Evolutionary conservation across 2,329 filamentous ascomycete species (phyloP).

Genomic region (Fusarium praegraminearum): DNA sequence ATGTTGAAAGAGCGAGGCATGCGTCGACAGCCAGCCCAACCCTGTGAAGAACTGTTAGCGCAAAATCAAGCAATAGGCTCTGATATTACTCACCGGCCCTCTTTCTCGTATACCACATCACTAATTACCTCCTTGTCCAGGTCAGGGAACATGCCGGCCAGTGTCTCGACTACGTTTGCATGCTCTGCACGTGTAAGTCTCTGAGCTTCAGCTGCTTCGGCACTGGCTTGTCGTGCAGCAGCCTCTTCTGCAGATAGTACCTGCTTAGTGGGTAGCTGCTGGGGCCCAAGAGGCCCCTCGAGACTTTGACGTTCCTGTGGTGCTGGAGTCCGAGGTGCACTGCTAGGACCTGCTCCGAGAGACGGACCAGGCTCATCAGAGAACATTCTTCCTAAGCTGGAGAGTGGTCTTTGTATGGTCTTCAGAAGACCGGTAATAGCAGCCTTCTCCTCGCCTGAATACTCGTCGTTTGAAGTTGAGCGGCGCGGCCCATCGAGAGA

Average conservation of each 20-base stretch:
- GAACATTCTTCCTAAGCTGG: conserved; percentile 94
- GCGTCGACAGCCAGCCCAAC: conserved; percentile 89
- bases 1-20: conserved; percentile 76
- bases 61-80: not conserved
- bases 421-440: conserved; percentile 87
- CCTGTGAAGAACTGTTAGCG: conserved; percentile 57
- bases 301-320: conserved; percentile 51
- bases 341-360: conserved; percentile 47
- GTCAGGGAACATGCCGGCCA: conserved; percentile 97
- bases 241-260: conserved; percentile 83
- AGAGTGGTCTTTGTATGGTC: conserved; percentile 90
- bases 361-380: conserved; percentile 71
- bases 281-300: conserved; percentile 48
- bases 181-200: conserved; percentile 87
- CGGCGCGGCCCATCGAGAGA: conserved; percentile 64
- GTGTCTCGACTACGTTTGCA: conserved; percentile 89
- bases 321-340: conserved; percentile 55
- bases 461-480: conserved; percentile 67
- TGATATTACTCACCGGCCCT: conserved; percentile 78
- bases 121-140: conserved; percentile 94
- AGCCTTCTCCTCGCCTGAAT: conserved; percentile 75
- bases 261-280: conserved; percentile 54
- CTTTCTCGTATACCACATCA: conserved; percentile 95
- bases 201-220: conserved; percentile 88
- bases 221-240: conserved; percentile 89